A percentile compares a stretch with the other conserved stretches of the same genome.
Conservation (phyloP, 352 stramenopile genomes). For the Phytophthora hibernalis region DNA sequence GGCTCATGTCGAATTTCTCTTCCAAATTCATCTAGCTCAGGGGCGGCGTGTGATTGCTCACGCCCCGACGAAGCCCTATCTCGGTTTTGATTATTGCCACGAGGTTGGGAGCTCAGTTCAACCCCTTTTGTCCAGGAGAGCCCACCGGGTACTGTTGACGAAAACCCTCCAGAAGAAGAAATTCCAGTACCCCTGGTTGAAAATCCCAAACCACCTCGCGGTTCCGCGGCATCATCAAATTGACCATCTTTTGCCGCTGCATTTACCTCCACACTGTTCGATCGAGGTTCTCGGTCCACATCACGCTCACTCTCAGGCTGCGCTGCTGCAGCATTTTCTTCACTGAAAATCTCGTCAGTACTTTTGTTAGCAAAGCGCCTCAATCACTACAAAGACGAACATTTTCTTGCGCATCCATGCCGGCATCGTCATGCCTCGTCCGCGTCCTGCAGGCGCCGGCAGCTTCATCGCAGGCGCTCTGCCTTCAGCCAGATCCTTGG, state of each 20-base stretch:
- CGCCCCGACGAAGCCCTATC: slow-evolving; percentile 12
- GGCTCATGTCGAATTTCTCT: slow-evolving; percentile 34
- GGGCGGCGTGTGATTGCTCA: background rate
- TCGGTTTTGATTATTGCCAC: slow-evolving; percentile 1
- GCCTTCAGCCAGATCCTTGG: slow-evolving; percentile 74
- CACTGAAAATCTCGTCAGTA: slow-evolving; percentile 45
- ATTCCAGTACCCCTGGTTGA: slow-evolving; percentile 35
- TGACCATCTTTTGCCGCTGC: slow-evolving; percentile 33
- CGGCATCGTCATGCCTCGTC: slow-evolving; percentile 91
- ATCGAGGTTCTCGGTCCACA: slow-evolving; percentile 18
- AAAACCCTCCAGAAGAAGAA: slow-evolving; percentile 20
- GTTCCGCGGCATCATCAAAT: slow-evolving; percentile 62
- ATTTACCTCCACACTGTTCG: slow-evolving; percentile 5
- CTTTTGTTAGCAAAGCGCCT: slow-evolving; percentile 14
- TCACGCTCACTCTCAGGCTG: slow-evolving; percentile 44
- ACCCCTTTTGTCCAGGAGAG: slow-evolving; percentile 1
- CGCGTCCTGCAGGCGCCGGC: slow-evolving; percentile 64
- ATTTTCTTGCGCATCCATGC: slow-evolving; percentile 94
- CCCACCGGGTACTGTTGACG: background rate
- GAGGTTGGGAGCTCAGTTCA: slow-evolving; percentile 8
- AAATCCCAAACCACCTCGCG: slow-evolving; percentile 42
- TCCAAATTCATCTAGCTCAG: slow-evolving; percentile 40
- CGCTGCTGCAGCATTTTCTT: slow-evolving; percentile 51
- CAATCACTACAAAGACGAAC: slow-evolving; percentile 41
- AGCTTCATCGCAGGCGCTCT: slow-evolving; percentile 64